Conservation (phyloP, 305 asterid genomes). For the Rubia peregrina region DNA sequence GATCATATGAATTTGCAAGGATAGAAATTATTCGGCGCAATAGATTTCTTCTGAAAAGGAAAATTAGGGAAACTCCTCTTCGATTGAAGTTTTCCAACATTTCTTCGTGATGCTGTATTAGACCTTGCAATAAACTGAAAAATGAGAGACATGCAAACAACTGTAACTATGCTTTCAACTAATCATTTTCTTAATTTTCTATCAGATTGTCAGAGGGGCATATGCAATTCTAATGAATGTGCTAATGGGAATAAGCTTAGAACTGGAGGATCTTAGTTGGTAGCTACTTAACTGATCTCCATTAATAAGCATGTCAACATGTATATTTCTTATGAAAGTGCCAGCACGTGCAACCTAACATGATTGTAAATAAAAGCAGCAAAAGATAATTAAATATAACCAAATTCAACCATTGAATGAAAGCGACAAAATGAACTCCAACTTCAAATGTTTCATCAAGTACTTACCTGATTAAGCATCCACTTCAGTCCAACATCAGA, state of each 20-base stretch:
- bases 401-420: neutral
- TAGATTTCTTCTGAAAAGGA: constrained; percentile 76
- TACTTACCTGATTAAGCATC: constrained; percentile 85
- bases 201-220: neutral
- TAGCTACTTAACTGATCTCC: neutral
- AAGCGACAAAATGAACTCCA: neutral
- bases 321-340: neutral
- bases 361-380: neutral
- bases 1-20: constrained; percentile 82
- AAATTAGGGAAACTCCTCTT: constrained; percentile 68
- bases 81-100: constrained; percentile 62
- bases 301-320: neutral
- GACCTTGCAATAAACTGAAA: constrained; percentile 45
- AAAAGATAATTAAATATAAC: neutral
- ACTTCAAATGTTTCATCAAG: constrained; percentile 9
- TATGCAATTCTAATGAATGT: neutral
- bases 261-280: neutral
- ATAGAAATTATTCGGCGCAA: constrained; percentile 74
- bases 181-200: neutral
- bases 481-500: constrained; percentile 91
- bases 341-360: neutral
- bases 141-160: neutral
- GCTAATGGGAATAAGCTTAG: neutral
- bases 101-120: constrained; percentile 65
- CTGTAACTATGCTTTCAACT: neutral